These are phyloP conservation scores for Thermomyces lanuginosus DNA, from an alignment of 2,329 filamentous ascomycete genomes.

Conservation along the genomic window DNA sequence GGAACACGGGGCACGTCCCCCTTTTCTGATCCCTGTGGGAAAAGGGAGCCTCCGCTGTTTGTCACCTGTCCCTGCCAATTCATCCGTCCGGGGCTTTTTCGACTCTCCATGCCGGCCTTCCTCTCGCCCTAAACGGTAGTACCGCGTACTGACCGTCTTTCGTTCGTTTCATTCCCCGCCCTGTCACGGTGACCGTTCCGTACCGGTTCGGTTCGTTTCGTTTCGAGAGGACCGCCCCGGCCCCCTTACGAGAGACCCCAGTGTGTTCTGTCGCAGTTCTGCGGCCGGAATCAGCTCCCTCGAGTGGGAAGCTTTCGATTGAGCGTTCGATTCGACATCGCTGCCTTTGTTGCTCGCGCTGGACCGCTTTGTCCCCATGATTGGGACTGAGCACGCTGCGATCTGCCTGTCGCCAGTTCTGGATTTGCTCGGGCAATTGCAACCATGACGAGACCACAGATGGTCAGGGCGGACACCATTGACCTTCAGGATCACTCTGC, in stretches of 20 bases:
- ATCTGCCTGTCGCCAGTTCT: not conserved
- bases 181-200: slow-evolving; percentile 1
- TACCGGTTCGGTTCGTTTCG: slow-evolving; percentile 2
- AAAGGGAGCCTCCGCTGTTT: too few relatives aligned
- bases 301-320: too few relatives aligned
- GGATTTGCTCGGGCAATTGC: slow-evolving; percentile 1
- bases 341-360: not conserved
- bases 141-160: slow-evolving; percentile 6
- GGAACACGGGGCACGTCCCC: too few relatives aligned
- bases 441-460: slow-evolving; percentile 28
- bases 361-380: slow-evolving; percentile 2
- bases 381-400: slow-evolving; percentile 1
- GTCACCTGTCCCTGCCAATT: too few relatives aligned
- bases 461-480: slow-evolving; percentile 60
- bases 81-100: too few relatives aligned
- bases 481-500: slow-evolving; percentile 75
- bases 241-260: not conserved
- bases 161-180: slow-evolving; percentile 5
- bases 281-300: too few relatives aligned
- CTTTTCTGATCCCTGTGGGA: too few relatives aligned
- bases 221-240: slow-evolving; percentile 1
- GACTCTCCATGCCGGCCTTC: slow-evolving; percentile 1
- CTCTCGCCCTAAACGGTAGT: slow-evolving; percentile 1
- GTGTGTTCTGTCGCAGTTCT: too few relatives aligned
- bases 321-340: too few relatives aligned